These are phyloP conservation scores for Mucor racemosus DNA, from an alignment of 371 early-diverging fungal species.

Conservation along the genomic window DNA sequence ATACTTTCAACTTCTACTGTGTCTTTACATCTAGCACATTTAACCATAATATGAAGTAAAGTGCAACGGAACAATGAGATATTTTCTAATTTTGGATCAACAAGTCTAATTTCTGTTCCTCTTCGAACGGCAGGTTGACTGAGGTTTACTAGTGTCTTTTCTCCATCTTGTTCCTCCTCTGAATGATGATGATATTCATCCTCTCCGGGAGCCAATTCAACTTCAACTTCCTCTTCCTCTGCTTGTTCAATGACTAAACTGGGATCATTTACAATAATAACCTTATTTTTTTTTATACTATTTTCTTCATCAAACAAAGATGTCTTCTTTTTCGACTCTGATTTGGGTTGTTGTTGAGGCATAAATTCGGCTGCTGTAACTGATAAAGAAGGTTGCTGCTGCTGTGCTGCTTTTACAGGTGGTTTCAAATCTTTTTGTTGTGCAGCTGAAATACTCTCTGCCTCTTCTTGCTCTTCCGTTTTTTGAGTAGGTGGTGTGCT, in stretches of 20 bases:
- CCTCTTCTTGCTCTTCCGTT: slow-evolving; percentile 22
- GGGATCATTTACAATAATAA: slow-evolving; percentile 47
- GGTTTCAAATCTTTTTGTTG: slow-evolving; percentile 22
- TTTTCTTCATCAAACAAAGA: slow-evolving; percentile 31
- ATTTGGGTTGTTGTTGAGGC: slow-evolving; percentile 5
- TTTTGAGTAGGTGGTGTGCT: slow-evolving; percentile 27
- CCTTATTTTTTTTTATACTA: slow-evolving; percentile 24
- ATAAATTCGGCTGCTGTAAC: slow-evolving; percentile 16
- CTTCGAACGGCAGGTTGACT: slow-evolving; percentile 41
- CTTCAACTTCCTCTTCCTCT: slow-evolving; percentile 30
- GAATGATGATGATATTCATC: background rate
- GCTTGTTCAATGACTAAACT: slow-evolving; percentile 28
- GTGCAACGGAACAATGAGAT: slow-evolving; percentile 68
- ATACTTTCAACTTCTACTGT: slow-evolving; percentile 61
- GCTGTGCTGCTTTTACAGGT: slow-evolving; percentile 12
- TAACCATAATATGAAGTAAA: slow-evolving; percentile 64
- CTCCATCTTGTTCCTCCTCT: slow-evolving; percentile 15
- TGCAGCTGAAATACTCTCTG: slow-evolving; percentile 15
- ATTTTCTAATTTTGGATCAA: slow-evolving; percentile 58
- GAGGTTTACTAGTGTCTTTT: background rate
- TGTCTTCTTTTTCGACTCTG: slow-evolving; percentile 15
- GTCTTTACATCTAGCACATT: slow-evolving; percentile 77
- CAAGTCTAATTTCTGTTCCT: slow-evolving; percentile 76
- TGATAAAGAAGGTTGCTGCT: slow-evolving; percentile 10
- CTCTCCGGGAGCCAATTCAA: slow-evolving; percentile 15